Evolutionary conservation across 2,329 filamentous ascomycete species (phyloP), one percentile per base, ranked within the genome.

Genomic region (Trichoderma aggressivum): DNA sequence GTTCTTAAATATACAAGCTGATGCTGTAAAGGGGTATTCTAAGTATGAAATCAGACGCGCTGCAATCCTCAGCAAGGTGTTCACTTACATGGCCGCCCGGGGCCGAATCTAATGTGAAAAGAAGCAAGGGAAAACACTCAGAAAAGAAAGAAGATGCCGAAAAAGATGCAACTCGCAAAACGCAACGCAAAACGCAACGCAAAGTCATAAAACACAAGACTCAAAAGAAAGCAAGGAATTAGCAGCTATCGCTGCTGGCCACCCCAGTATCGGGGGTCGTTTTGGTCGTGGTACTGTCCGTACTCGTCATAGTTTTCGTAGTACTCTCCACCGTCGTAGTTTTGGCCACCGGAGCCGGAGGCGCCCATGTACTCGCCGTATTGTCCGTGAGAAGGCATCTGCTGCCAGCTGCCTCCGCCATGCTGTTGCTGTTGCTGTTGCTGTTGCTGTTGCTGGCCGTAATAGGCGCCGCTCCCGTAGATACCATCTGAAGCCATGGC

Each of bases 301-400:
- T 75, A 71, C 34, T 65, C 70, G 12, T 71, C 26, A 70, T 77
- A 77, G 30, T 71, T 72, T 26, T 68, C 76, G 64, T 78, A 75
- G 70, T 72, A 72, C 7, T 59, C 65, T 21, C 30, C 63, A 2
- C 32, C 39, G 24, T 43, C 36, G 59, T 72, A 72, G 6, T 55
- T 56, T 50, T 59, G 58, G 11, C 59, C 65, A 14, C 36, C 24
- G 26, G 65, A 56, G 36, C 65, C 32, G 30, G 59, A 36, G 39
- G 65, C 53, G 47, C 58, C 56, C 64, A 64, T 21, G 30, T 71
- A 71, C 4, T 43, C 30, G 30, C 34, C 59, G 11, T 72, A 72
- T n/a, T 39, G 32, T 6, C 24, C 34, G 8, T 64, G 58, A 14
- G 65, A 69, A 12, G 64, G 10, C 53, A 36, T 36, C 18, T 62